Conservation (phyloP, 2,329 filamentous ascomycete species). For the Claviceps digitariae region DNA sequence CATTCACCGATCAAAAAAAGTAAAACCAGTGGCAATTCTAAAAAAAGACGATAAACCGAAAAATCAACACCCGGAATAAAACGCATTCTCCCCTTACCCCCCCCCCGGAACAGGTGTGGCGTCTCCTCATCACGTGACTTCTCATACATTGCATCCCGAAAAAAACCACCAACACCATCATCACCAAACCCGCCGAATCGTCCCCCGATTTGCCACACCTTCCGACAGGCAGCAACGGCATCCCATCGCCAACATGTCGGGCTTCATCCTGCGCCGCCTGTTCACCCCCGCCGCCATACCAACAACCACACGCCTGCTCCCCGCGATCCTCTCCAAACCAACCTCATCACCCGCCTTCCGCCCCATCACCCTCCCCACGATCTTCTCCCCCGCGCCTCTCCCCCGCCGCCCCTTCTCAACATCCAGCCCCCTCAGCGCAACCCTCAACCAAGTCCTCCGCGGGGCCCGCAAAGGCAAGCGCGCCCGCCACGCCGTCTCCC, state of each 20-base stretch:
- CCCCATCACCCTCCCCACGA: not conserved
- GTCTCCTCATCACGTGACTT: too few relatives aligned
- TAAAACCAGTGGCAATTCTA: too few relatives aligned
- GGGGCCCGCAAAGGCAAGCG: conserved; percentile 69
- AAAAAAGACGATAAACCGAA: too few relatives aligned
- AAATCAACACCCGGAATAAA: too few relatives aligned
- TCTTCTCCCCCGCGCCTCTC: not conserved
- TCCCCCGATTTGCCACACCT: too few relatives aligned
- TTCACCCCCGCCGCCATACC: conserved; percentile 16
- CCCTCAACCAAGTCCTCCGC: conserved; percentile 59
- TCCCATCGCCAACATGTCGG: conserved; percentile 15
- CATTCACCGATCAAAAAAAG: too few relatives aligned
- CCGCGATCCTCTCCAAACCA: conserved; percentile 7
- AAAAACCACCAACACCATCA: not conserved
- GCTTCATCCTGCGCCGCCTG: conserved; percentile 21
- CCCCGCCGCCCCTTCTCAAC: conserved; percentile 37
- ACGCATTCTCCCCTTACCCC: too few relatives aligned
- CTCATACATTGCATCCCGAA: too few relatives aligned
- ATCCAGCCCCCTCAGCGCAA: conserved; percentile 43
- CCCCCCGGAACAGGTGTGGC: too few relatives aligned
- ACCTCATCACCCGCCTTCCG: not conserved
- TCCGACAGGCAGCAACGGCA: too few relatives aligned
- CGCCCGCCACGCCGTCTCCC: conserved; percentile 76
- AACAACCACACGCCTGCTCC: conserved; percentile 7
- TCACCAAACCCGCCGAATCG: not conserved